These are phyloP conservation scores for Thozetella sp. DNA, from an alignment of 495 filamentous ascomycete genomes.

Conservation along the genomic window DNA sequence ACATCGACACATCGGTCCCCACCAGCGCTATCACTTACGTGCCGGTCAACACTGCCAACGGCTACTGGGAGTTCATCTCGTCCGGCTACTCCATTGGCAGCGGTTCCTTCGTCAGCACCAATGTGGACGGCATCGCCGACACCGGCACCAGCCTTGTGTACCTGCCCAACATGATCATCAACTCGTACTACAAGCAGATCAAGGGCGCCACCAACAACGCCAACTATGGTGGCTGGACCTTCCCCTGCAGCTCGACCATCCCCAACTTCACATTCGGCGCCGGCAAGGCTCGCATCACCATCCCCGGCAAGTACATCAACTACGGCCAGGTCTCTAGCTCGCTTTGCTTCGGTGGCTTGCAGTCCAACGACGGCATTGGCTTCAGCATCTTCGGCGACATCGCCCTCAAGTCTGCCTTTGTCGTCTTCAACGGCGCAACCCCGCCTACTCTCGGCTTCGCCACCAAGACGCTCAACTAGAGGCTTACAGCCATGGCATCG, in stretches of 20 bases:
- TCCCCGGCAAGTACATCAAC: conserved; percentile 61
- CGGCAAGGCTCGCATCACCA: conserved; percentile 44
- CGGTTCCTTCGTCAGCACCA: neutral
- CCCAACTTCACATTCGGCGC: conserved; percentile 68
- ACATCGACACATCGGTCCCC: conserved; percentile 60
- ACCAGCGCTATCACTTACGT: conserved; percentile 55
- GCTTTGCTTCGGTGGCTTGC: conserved; percentile 67
- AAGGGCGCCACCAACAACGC: conserved; percentile 41
- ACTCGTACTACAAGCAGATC: conserved; percentile 63
- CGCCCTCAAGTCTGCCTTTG: conserved; percentile 80
- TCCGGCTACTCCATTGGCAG: conserved; percentile 59
- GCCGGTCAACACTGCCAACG: conserved; percentile 55
- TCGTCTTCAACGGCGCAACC: conserved; percentile 58
- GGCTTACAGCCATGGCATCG: too few relatives aligned
- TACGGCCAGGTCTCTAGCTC: conserved; percentile 41
- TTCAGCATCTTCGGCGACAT: conserved; percentile 80
- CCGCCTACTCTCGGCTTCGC: conserved; percentile 64
- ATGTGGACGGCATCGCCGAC: conserved; percentile 47
- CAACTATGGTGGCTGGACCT: conserved; percentile 61
- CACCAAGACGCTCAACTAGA: conserved; percentile 25
- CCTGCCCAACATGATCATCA: conserved; percentile 53
- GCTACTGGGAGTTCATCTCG: conserved; percentile 70
- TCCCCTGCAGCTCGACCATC: conserved; percentile 64
- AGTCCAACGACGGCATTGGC: conserved; percentile 61
- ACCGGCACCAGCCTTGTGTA: conserved; percentile 71